Base-by-base conservation (phyloP, 768 basidiomycete genomes). In the Russula sp. region DNA sequence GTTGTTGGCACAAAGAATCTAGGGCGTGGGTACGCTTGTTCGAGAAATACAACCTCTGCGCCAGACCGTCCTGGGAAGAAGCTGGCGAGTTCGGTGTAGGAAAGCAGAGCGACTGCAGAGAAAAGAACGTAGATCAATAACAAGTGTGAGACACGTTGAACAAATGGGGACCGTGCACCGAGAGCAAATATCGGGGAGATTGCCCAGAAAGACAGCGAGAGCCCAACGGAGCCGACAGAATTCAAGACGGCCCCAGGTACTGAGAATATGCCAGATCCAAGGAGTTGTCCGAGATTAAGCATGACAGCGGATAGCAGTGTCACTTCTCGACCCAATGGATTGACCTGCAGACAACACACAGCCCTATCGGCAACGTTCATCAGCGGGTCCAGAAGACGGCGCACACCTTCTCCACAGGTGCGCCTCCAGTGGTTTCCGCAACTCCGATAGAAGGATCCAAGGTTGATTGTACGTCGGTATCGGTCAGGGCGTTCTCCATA, bases 41-140 rank as follows among this genome's bases (percentile, higher is more conserved):
- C 77, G 14, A 79, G 70, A 57, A 78, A 80, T 3, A 76, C 80
- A 7, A 80, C 79, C 61, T 80, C 76, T 9, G 77, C 81, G 7
- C 80, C 80, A 8, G 79, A 78, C 16, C 81, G 73, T 56, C 76
- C 72, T 13, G 81, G 81, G 65, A 80, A 81, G 69, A 78, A 77
- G 39, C 76, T 72, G 1, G 76, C 75, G 36, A 77, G 76, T 66
- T 81, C 80, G 14, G 77, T 71, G 61, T 75, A 81, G 9, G 59
- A 57, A 16, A 60, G 42, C 38, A 65, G 39, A 3, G 63, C 52
- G 22, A 55, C 62, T 66, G 39, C n/a, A 13, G 25, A 29, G 3
- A 29, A 39, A 25, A 35, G 18, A 46, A 42, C 41, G 42, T 34
- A 39, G 7, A 38, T 49, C 41, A 56, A 47, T 8, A 22, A 39